Evolutionary conservation across 768 basidiomycete genomes (phyloP), one percentile per base, ranked within the genome.

Genomic region (Postia placenta): DNA sequence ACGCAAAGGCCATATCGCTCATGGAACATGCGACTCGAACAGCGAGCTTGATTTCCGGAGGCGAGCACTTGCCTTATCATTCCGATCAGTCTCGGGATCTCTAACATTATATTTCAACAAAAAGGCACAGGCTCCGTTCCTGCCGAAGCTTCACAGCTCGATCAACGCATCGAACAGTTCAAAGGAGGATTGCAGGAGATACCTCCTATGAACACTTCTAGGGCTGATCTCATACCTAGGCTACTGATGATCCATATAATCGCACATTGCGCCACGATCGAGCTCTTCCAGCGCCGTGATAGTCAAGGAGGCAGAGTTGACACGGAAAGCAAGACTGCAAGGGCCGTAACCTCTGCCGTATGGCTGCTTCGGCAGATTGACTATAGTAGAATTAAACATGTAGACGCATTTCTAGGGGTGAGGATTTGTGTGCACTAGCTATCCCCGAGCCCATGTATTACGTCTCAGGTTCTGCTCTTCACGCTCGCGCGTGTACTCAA

Each of bases 11-110:
- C 0, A 71, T 76, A 5, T 72, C 81, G 20, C 64, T 85, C 33
- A 76, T 82, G 49, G 81, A 83, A 56, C 70, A 75, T 17, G 77
- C 82, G 9, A 70, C 76, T 6, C 74, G 76, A 41, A 62, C 85
- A n/a, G 72, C 74, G 6, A 74, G 64, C 23, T 64, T 66, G 22
- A 67, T 67, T 58, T 52, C 59, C 30, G 60, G 61, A 17, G 55
- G 66, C 66, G 51, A 52, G 59, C 41, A 27, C 30, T 7, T 7
- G 30, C 30, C 9, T n/a, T n/a, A 33, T 33, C 30, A n/a, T n/a
- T n/a, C n/a, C n/a, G n/a, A n/a, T n/a, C n/a, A n/a, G n/a, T n/a
- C n/a, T n/a, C n/a, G n/a, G n/a, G n/a, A n/a, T n/a, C n/a, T n/a
- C n/a, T n/a, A n/a, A n/a, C n/a, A n/a, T n/a, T n/a, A n/a, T n/a